These are phyloP conservation scores for Podaxis sp. DNA, from an alignment of 768 basidiomycete species.

Conservation along the genomic window DNA sequence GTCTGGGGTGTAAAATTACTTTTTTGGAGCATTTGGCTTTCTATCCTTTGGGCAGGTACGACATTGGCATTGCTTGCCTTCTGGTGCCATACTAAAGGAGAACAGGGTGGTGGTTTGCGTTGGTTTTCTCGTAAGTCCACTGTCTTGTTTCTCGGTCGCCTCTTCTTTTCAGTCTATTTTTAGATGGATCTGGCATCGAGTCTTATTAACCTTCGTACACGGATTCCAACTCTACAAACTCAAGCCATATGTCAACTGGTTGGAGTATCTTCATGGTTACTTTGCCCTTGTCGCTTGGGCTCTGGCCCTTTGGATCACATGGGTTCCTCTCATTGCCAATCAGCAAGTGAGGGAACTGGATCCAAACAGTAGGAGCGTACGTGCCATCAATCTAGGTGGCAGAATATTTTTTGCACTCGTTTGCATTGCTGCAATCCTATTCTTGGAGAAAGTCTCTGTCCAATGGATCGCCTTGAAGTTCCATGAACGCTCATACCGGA, in stretches of 20 bases:
- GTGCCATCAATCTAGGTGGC: slow-evolving; percentile 1
- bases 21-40: slow-evolving; percentile 9
- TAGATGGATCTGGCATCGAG: not conserved
- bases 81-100: not conserved
- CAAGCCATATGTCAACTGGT: slow-evolving; percentile 8
- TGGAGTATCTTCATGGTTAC: slow-evolving; percentile 8
- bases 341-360: not conserved
- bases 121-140: slow-evolving; percentile 4
- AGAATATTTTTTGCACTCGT: not conserved
- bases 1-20: slow-evolving; percentile 6
- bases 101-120: slow-evolving; percentile 10
- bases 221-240: not conserved
- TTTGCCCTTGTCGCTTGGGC: slow-evolving; percentile 8
- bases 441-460: slow-evolving; percentile 1
- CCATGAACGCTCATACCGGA: slow-evolving; percentile 5
- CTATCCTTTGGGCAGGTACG: slow-evolving; percentile 6
- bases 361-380: not conserved
- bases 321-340: slow-evolving; percentile 8
- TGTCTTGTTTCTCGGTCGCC: not conserved
- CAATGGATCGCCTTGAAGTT: slow-evolving; percentile 10
- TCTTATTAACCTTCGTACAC: not conserved
- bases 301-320: slow-evolving; percentile 3
- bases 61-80: not conserved
- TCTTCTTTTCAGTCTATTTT: not conserved
- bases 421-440: not conserved